phyloP scores from a whole-genome alignment of 768 basidiomycete species.

The Podaxis mareebaensis region DNA sequence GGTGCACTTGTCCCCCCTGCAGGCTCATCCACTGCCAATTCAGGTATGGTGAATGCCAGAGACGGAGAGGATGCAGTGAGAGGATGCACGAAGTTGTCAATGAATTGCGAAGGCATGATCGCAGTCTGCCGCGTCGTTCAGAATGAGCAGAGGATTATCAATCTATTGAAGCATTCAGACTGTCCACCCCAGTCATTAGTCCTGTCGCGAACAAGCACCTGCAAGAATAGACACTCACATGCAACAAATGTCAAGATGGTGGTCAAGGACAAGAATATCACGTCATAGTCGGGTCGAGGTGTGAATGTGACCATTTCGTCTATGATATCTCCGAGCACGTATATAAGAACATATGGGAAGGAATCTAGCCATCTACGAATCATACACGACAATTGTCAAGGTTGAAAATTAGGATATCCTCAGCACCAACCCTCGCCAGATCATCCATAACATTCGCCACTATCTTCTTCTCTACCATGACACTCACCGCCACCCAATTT shows the following conservation, averaged over 20 bases:
- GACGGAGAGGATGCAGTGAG: slow-evolving; percentile 27
- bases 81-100: slow-evolving; percentile 36
- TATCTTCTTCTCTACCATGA: slow-evolving; percentile 86
- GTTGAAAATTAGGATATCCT: slow-evolving; percentile 88
- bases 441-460: slow-evolving; percentile 88
- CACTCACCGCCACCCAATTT: slow-evolving; percentile 89
- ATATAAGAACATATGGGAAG: background rate
- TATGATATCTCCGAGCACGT: background rate
- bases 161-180: background rate
- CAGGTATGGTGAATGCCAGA: slow-evolving; percentile 18
- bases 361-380: slow-evolving; percentile 7
- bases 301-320: background rate
- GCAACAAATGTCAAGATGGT: background rate
- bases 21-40: background rate
- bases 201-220: background rate
- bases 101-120: slow-evolving; percentile 40
- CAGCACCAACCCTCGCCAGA: slow-evolving; percentile 78
- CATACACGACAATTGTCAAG: slow-evolving; percentile 93
- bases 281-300: background rate
- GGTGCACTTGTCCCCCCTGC: background rate
- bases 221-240: background rate
- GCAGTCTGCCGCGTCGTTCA: background rate
- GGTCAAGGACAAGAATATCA: background rate
- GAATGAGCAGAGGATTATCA: background rate
- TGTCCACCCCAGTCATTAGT: background rate